These are phyloP conservation scores for Sordaria brevicollis DNA, from an alignment of 495 filamentous ascomycete genomes.

Conservation along the genomic window DNA sequence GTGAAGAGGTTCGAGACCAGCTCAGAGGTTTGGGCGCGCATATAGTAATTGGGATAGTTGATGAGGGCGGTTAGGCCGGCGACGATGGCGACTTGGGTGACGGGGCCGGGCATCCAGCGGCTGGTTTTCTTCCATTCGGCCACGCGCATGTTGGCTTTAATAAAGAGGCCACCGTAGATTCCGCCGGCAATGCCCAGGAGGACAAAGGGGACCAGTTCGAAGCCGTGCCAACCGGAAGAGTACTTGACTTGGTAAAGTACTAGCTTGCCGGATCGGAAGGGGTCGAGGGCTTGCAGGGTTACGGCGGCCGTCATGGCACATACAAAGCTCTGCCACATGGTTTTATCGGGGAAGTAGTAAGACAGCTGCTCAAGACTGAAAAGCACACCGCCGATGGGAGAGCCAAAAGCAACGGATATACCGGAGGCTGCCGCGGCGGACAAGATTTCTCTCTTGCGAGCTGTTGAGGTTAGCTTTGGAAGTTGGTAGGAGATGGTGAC, in stretches of 20 bases:
- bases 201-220: constrained; percentile 83
- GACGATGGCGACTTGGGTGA: constrained; percentile 65
- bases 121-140: constrained; percentile 67
- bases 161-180: constrained; percentile 88
- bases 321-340: constrained; percentile 99
- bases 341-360: constrained; percentile 98
- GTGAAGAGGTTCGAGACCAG: constrained; percentile 87
- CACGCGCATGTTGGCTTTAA: constrained; percentile 84
- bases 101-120: constrained; percentile 49
- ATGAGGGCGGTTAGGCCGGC: constrained; percentile 74
- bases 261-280: constrained; percentile 91
- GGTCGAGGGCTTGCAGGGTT: constrained; percentile 83
- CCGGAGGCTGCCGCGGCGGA: constrained; percentile 92
- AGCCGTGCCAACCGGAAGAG: constrained; percentile 83
- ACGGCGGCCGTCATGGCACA: constrained; percentile 97
- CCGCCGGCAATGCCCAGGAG: constrained; percentile 84
- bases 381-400: constrained; percentile 85
- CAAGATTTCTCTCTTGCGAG: constrained; percentile 88
- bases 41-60: constrained; percentile 92
- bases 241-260: constrained; percentile 97
- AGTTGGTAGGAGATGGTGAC: not conserved
- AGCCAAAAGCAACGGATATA: constrained; percentile 95
- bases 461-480: constrained; percentile 30
- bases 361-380: constrained; percentile 95
- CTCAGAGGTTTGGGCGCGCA: constrained; percentile 84